Percentiles rank a stretch among this genome's conserved stretches.
phyloP scores from a whole-genome alignment of 305 asterid genomes.

The Solanum hybrid region DNA sequence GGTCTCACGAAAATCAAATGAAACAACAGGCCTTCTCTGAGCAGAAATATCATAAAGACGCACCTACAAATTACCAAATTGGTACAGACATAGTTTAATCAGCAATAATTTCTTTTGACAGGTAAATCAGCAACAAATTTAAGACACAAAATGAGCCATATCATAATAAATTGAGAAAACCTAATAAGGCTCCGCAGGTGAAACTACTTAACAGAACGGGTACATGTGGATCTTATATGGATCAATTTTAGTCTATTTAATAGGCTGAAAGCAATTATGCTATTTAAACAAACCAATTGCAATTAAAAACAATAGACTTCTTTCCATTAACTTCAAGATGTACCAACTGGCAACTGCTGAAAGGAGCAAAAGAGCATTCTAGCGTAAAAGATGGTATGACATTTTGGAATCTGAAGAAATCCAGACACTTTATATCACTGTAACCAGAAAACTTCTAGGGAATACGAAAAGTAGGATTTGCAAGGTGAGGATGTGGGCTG shows the following conservation, averaged over 20 bases:
- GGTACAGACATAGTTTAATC: background rate
- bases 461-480: background rate
- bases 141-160: background rate
- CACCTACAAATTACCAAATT: constrained; percentile 38
- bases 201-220: background rate
- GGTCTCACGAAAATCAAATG: constrained; percentile 79
- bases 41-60: constrained; percentile 89
- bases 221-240: background rate
- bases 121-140: background rate
- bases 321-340: background rate
- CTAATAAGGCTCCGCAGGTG: background rate
- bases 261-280: background rate
- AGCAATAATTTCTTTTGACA: background rate
- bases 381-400: background rate
- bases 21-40: constrained; percentile 85
- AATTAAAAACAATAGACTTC: background rate
- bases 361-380: background rate
- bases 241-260: background rate
- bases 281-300: background rate
- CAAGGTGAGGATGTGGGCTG: background rate
- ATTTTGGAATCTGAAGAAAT: background rate
- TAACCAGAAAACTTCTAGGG: background rate
- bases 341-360: background rate
- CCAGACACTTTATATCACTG: background rate
- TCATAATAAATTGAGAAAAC: background rate